Conservation (phyloP, 176 grass and related monocot genomes). For the Rhynchospora breviuscula region DNA sequence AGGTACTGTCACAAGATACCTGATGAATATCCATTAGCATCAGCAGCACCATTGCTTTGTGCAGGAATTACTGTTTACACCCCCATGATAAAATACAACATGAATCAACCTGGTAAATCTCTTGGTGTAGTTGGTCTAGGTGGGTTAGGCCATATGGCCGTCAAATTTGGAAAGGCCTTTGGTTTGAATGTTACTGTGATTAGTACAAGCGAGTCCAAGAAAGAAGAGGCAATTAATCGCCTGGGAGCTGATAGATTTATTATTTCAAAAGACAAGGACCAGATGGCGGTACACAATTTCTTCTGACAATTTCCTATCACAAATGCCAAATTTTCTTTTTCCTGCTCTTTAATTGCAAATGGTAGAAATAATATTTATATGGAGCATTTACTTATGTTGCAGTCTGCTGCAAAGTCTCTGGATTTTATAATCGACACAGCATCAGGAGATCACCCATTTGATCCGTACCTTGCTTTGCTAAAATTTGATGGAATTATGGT, state of each 20-base stretch:
- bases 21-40: conserved; percentile 21
- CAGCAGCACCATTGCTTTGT: conserved; percentile 37
- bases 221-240: conserved; percentile 27
- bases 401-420: conserved; percentile 31
- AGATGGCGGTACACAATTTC: conserved; percentile 12
- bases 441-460: conserved; percentile 42
- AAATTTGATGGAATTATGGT: conserved; percentile 36
- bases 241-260: conserved; percentile 42
- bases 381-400: not conserved
- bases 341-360: not conserved
- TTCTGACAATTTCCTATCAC: not conserved
- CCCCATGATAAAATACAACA: conserved; percentile 35
- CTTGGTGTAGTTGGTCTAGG: conserved; percentile 47
- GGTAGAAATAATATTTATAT: not conserved
- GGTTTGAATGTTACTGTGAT: conserved; percentile 48
- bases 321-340: not conserved
- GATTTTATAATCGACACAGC: conserved; percentile 45
- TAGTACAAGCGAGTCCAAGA: conserved; percentile 39
- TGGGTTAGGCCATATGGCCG: conserved; percentile 45
- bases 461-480: conserved; percentile 41
- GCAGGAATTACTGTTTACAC: conserved; percentile 46
- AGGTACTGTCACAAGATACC: conserved; percentile 35
- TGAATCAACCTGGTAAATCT: conserved; percentile 34
- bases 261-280: conserved; percentile 10
- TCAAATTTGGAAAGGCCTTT: conserved; percentile 44